A percentile compares a stretch with the other conserved stretches of the same genome.
These are phyloP conservation scores for Aspergillus neotritici DNA, from an alignment of 2,329 filamentous ascomycete species.

Conservation along the genomic window DNA sequence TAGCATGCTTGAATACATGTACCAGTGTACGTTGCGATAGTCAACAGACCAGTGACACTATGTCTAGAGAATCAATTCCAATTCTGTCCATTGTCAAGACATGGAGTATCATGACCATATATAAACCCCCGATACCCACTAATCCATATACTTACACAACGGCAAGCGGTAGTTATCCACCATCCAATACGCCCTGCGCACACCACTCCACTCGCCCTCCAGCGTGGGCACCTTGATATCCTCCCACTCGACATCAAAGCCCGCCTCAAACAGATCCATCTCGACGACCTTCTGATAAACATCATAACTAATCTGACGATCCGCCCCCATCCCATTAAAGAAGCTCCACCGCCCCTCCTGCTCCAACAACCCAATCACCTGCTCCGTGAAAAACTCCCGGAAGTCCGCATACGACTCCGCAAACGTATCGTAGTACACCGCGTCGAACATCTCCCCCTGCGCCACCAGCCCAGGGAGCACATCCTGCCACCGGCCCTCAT, in stretches of 20 bases:
- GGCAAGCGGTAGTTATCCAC: conserved; percentile 54
- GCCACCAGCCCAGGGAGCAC: conserved; percentile 63
- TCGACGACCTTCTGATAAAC: conserved; percentile 91
- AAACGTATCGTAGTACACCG: conserved; percentile 97
- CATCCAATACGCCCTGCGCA: conserved; percentile 84
- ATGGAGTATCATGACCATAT: too few species aligned
- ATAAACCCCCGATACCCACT: conserved; percentile 3
- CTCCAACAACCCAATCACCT: conserved; percentile 69
- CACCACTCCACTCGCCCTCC: conserved; percentile 78
- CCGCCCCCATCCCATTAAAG: conserved; percentile 77
- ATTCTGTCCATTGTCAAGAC: too few species aligned
- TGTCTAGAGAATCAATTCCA: too few species aligned
- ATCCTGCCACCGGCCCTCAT: conserved; percentile 76
- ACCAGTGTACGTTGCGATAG: too few species aligned
- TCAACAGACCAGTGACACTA: too few species aligned
- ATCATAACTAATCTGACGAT: conserved; percentile 89
- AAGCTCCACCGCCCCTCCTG: conserved; percentile 54
- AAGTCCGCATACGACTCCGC: conserved; percentile 88
- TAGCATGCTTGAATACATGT: too few species aligned
- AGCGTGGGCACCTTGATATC: conserved; percentile 69
- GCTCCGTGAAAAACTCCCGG: conserved; percentile 79
- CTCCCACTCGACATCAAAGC: conserved; percentile 83
- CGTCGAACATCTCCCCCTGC: conserved; percentile 68
- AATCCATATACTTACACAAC: conserved; percentile 37
- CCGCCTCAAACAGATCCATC: conserved; percentile 82